Conservation (phyloP, 345 rosid species). For the Dovyalis caffra region DNA sequence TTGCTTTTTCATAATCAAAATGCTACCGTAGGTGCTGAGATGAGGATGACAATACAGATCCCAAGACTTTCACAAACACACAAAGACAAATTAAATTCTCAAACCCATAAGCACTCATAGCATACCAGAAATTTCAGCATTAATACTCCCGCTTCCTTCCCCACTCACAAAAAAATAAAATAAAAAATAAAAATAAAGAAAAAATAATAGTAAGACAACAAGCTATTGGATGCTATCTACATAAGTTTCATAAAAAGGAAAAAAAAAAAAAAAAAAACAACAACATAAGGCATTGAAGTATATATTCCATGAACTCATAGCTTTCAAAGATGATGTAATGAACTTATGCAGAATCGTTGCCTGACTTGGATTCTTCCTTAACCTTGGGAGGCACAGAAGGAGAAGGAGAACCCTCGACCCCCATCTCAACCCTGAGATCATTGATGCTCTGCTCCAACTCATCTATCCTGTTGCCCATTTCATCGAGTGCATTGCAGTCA, state of each 20-base stretch:
- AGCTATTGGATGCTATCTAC: neutral
- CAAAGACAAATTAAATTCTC: neutral
- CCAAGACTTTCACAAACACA: neutral
- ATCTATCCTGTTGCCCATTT: constrained; percentile 77
- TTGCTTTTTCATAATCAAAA: neutral
- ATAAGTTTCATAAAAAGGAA: too few relatives aligned
- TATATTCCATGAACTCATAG: neutral
- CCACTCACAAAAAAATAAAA: neutral
- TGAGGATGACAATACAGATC: neutral
- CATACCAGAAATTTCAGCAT: neutral
- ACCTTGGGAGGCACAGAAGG: constrained; percentile 45
- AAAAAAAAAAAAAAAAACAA: too few relatives aligned
- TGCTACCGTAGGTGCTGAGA: neutral
- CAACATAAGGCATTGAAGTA: neutral
- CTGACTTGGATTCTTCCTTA: constrained; percentile 54
- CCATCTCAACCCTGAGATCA: constrained; percentile 66
- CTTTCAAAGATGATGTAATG: neutral
- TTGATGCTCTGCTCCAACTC: constrained; percentile 87
- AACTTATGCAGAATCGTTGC: constrained; percentile 34
- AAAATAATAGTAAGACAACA: neutral
- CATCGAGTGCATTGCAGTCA: constrained; percentile 71
- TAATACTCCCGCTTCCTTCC: neutral
- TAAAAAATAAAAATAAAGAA: too few relatives aligned
- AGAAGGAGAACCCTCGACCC: constrained; percentile 60
- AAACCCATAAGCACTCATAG: neutral